Evolutionary conservation across 2,329 filamentous ascomycete species (phyloP).

Genomic region (Ceratocystis lukuohia): DNA sequence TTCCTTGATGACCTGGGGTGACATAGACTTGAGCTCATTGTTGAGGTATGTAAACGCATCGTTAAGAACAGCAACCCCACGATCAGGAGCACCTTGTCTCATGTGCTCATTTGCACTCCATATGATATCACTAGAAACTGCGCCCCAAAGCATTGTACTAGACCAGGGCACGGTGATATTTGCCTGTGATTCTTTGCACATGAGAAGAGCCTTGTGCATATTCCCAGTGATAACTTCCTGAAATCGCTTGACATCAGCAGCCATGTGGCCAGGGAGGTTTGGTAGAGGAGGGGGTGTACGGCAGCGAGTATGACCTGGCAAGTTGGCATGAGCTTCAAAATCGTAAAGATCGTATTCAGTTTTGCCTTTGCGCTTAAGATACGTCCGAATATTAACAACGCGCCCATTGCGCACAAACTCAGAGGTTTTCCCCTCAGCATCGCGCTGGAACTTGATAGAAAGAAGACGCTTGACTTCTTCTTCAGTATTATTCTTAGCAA

Average conservation of each 20-base stretch:
- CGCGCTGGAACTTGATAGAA: constrained; percentile 39
- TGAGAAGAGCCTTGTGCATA: constrained; percentile 33
- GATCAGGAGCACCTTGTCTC: constrained; percentile 30
- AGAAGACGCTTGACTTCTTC: constrained; percentile 39
- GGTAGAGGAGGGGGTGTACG: constrained; percentile 34
- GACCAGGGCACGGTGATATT: constrained; percentile 32
- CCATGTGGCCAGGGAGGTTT: constrained; percentile 29
- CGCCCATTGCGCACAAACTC: constrained; percentile 40
- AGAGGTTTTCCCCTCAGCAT: constrained; percentile 39
- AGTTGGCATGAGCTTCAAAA: constrained; percentile 31
- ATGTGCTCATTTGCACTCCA: constrained; percentile 33
- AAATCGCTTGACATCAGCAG: constrained; percentile 32
- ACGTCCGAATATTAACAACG: constrained; percentile 39
- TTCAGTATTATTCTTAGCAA: constrained; percentile 42
- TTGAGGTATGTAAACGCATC: constrained; percentile 33
- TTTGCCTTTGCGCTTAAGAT: constrained; percentile 40
- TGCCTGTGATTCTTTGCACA: constrained; percentile 30
- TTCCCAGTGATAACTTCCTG: constrained; percentile 34
- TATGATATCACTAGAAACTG: constrained; percentile 33
- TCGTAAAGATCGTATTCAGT: constrained; percentile 40
- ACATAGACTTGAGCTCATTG: constrained; percentile 31
- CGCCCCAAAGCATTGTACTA: constrained; percentile 33
- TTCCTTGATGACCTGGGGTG: constrained; percentile 33
- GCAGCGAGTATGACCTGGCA: constrained; percentile 33
- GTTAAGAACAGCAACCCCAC: constrained; percentile 31